A percentile compares a stretch with the other conserved stretches of the same genome.
phyloP scores from a whole-genome alignment of 345 rosid genomes.

The Cardiospermum halicacabum region DNA sequence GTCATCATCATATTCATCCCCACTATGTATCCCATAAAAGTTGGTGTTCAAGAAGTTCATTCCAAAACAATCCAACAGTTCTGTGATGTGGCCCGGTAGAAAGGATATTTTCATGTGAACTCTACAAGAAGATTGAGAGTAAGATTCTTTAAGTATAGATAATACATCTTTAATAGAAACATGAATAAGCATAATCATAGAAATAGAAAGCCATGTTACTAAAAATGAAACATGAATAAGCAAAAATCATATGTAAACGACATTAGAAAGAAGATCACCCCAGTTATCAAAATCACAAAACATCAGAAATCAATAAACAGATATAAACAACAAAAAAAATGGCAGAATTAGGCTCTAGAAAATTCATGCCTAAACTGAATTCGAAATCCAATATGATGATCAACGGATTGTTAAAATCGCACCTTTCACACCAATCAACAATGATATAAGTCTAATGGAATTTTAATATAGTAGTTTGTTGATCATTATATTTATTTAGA shows the following conservation, averaged over 20 bases:
- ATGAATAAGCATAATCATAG: neutral
- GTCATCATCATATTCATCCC: conserved; percentile 78
- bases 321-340: no score
- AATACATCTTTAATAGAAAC: neutral
- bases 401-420: no score
- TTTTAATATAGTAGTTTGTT: no score
- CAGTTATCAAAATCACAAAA: no score
- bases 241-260: neutral
- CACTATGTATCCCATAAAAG: conserved; percentile 59
- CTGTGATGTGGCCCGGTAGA: conserved; percentile 83
- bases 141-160: neutral
- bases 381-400: no score
- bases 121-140: conserved; percentile 5
- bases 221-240: neutral
- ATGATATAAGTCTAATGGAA: no score
- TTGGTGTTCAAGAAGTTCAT: conserved; percentile 86
- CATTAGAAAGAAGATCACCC: neutral
- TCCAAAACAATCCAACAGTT: conserved; percentile 66
- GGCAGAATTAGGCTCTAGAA: no score
- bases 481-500: no score
- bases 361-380: no score
- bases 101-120: conserved; percentile 45
- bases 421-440: no score
- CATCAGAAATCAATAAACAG: no score
- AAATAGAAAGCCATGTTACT: neutral